Conservation (phyloP, 2,329 filamentous ascomycete genomes). For the Onygenales sp. region DNA sequence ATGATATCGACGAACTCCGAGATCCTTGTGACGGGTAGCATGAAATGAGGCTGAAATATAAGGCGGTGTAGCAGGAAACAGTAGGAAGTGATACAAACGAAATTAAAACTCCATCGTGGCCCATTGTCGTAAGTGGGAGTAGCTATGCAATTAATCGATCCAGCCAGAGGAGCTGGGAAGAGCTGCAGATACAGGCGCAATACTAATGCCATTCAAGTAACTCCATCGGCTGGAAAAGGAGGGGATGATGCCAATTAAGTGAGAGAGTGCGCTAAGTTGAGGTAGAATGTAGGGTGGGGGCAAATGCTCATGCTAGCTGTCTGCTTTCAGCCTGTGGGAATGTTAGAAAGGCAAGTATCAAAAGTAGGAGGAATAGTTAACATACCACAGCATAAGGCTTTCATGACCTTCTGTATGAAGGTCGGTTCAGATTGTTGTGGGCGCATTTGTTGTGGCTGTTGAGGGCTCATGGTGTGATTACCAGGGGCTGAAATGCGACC, state of each 20-base stretch:
- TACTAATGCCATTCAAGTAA: slow-evolving; percentile 1
- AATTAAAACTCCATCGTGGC: slow-evolving; percentile 9
- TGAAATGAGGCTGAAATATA: background rate
- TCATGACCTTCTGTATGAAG: slow-evolving; percentile 86
- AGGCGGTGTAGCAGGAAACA: background rate
- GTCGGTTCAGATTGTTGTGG: slow-evolving; percentile 60
- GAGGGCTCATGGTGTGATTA: slow-evolving; percentile 51
- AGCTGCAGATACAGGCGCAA: slow-evolving; percentile 3
- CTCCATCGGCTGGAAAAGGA: slow-evolving; percentile 2
- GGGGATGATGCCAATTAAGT: background rate
- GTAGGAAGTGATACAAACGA: background rate
- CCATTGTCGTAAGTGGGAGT: slow-evolving; percentile 11
- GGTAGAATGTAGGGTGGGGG: background rate
- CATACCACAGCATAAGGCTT: slow-evolving; percentile 78
- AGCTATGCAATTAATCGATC: slow-evolving; percentile 8
- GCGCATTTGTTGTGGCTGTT: slow-evolving; percentile 40
- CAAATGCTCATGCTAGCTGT: background rate
- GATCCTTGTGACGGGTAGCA: background rate
- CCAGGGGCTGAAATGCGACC: slow-evolving; percentile 46
- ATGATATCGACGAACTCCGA: slow-evolving; percentile 1
- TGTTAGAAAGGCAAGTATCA: background rate
- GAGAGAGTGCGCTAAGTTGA: background rate
- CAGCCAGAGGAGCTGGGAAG: slow-evolving; percentile 4
- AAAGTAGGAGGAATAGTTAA: slow-evolving; percentile 10
- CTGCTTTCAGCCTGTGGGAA: slow-evolving; percentile 1